These are phyloP conservation scores for Chalciporus chontae DNA, from an alignment of 768 basidiomycete species.

Conservation along the genomic window DNA sequence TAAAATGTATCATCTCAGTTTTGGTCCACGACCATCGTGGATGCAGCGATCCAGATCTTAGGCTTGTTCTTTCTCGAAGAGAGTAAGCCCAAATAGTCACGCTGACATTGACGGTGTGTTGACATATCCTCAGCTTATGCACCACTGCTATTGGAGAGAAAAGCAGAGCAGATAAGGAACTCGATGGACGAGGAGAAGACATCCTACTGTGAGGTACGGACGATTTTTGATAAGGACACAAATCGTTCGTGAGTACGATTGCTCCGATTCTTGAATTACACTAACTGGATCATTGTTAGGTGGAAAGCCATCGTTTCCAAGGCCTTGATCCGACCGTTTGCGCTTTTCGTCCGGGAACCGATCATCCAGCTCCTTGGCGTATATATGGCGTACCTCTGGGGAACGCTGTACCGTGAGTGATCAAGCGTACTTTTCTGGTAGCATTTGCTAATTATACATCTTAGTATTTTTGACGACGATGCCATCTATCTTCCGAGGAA, in stretches of 20 bases:
- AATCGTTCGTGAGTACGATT: slow-evolving; percentile 41
- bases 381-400: slow-evolving; percentile 72
- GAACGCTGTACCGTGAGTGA: slow-evolving; percentile 50
- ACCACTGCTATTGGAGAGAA: slow-evolving; percentile 41
- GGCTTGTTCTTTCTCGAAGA: slow-evolving; percentile 60
- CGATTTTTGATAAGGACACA: slow-evolving; percentile 41
- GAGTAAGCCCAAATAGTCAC: slow-evolving; percentile 39
- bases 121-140: slow-evolving; percentile 22
- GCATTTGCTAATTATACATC: background rate
- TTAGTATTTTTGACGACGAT: slow-evolving; percentile 67
- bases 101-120: slow-evolving; percentile 11
- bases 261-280: background rate
- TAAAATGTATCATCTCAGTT: slow-evolving; percentile 37
- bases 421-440: background rate
- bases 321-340: slow-evolving; percentile 66
- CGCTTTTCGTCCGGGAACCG: slow-evolving; percentile 54
- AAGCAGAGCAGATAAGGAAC: slow-evolving; percentile 45
- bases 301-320: slow-evolving; percentile 49
- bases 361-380: slow-evolving; percentile 65
- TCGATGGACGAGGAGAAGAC: slow-evolving; percentile 48
- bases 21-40: slow-evolving; percentile 62
- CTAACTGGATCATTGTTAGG: slow-evolving; percentile 27
- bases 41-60: slow-evolving; percentile 48
- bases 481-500: slow-evolving; percentile 50
- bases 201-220: slow-evolving; percentile 36